phyloP scores from a whole-genome alignment of 345 rosid species.

The Eucalyptus shirleyi region DNA sequence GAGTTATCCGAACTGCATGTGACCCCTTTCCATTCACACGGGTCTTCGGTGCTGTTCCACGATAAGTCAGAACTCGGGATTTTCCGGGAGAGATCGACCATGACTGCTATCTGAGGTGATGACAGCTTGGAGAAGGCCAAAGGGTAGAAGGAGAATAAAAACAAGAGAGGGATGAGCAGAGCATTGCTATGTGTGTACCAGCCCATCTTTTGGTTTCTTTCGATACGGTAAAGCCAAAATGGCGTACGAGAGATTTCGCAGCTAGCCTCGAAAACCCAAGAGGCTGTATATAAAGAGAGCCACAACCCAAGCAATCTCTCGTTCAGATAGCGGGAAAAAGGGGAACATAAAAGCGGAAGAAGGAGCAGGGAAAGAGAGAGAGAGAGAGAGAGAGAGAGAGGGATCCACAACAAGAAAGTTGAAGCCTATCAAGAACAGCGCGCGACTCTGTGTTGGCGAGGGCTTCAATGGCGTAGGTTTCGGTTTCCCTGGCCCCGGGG shows the following conservation, averaged over 20 bases:
- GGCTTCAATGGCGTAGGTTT: too few relatives aligned
- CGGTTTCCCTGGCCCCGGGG: too few relatives aligned
- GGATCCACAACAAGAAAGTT: neutral
- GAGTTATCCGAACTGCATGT: slow-evolving; percentile 18
- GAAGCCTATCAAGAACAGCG: neutral
- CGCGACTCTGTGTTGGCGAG: neutral
- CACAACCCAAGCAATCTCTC: neutral
- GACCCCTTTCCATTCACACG: slow-evolving; percentile 54
- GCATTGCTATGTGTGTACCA: neutral
- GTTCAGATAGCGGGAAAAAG: neutral
- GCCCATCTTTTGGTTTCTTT: neutral
- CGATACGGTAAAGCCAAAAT: neutral
- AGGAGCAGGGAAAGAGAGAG: neutral
- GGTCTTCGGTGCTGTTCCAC: slow-evolving; percentile 23
- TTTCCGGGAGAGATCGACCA: slow-evolving; percentile 21
- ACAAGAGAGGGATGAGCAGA: neutral
- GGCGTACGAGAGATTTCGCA: neutral
- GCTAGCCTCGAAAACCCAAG: neutral
- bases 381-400: neutral
- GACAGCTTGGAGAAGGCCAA: slow-evolving; percentile 7
- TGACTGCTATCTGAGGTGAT: slow-evolving; percentile 19
- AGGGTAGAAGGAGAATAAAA: neutral
- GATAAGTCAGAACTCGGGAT: neutral
- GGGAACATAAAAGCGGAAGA: neutral
- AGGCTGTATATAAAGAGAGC: neutral